Evolutionary conservation across 2,329 filamentous ascomycete genomes (phyloP), one percentile per base, ranked within the genome.

Genomic region (Tolypocladium capitatum): DNA sequence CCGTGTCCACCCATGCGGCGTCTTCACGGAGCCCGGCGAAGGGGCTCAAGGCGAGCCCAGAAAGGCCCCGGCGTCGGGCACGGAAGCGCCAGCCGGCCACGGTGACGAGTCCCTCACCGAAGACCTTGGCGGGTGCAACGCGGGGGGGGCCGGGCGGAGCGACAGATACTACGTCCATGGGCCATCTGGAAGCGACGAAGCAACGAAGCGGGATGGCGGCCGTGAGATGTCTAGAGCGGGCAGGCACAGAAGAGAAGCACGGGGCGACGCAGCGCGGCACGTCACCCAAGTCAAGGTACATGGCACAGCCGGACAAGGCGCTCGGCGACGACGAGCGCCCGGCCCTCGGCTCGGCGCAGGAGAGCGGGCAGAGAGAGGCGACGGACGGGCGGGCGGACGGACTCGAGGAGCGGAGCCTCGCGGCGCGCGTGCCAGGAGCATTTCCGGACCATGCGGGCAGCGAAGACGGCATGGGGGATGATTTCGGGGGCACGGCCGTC

Each of bases 1-100:
- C 66, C 80, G 76, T 76, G 51, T 72, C 52, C 64, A 66, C 48
- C 63, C 68, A 34, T 58, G 49, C 20, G 47, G 42, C 18, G 51
- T 58, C 50, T 47, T 55, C 8, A 47, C 53, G 43, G 48, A 57
- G 14, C 48, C 52, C 24, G 24, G 41, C 40, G 42, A 33, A 45
- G 31, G 33, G 24, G 11, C 32, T 34, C 20, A 11, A 11, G 8
- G 28, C 35, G n/a, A 47, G 24, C 18, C 21, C 31, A 41, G 27
- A 31, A 14, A 21, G 24, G 9, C 28, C 24, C 34, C 46, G 45
- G 38, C 46, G 20, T 43, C 32, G 41, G 41, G 36, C 20, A 27
- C 18, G n/a, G 9, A 49, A 30, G 31, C 34, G 40, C 20, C 46
- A 40, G 45, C 46, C 48, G 42, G 49, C 14, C 45, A 56, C 38